These are phyloP conservation scores for Quercus rubra DNA, from an alignment of 306 rosid species.

Conservation along the genomic window DNA sequence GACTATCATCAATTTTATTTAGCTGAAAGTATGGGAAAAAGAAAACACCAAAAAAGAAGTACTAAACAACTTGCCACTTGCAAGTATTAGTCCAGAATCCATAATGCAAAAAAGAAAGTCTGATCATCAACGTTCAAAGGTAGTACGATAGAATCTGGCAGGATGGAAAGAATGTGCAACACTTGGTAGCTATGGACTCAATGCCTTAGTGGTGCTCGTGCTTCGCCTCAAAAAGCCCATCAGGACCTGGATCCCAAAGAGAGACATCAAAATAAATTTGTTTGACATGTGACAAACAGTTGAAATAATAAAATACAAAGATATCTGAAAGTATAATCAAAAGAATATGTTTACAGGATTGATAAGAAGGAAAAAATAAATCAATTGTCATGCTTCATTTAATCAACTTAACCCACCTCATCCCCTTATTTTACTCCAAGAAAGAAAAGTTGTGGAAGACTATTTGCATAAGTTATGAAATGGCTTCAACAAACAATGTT, in stretches of 20 bases:
- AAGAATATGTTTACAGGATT: background rate
- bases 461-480: background rate
- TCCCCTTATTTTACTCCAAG: background rate
- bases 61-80: background rate
- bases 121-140: slow-evolving; percentile 1
- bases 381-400: background rate
- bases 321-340: background rate
- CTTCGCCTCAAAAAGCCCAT: slow-evolving; percentile 54
- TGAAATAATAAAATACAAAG: background rate
- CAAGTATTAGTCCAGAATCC: slow-evolving; percentile 13
- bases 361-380: background rate
- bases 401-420: background rate
- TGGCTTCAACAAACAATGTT: background rate
- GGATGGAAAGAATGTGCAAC: background rate
- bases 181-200: background rate
- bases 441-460: background rate
- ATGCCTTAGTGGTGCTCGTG: slow-evolving; percentile 38
- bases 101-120: slow-evolving; percentile 1
- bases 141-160: background rate
- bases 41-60: background rate
- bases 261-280: background rate
- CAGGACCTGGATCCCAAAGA: slow-evolving; percentile 35
- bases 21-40: background rate
- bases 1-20: slow-evolving; percentile 24
- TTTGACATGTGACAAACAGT: background rate